Percentiles rank a stretch among this genome's conserved stretches.
Evolutionary conservation across 495 filamentous ascomycete genomes (phyloP).

Genomic region (Penicillium arizonense): DNA sequence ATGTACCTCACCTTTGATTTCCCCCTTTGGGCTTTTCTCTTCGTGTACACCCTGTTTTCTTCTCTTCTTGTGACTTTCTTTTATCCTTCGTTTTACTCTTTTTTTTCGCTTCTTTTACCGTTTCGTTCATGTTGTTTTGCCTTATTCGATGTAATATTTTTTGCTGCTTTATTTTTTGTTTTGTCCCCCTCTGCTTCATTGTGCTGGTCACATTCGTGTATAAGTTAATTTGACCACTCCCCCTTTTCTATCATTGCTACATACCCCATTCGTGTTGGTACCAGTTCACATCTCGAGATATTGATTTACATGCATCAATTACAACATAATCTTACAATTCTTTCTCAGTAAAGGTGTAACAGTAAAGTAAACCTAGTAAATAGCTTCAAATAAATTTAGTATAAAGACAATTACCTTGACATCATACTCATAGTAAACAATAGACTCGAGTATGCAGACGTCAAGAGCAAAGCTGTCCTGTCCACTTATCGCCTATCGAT

Average conservation of each 20-base stretch:
- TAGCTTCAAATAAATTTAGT: no score
- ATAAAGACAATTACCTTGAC: no score
- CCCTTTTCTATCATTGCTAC: constrained; percentile 20
- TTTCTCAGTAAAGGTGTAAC: not conserved
- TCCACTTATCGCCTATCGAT: constrained; percentile 4
- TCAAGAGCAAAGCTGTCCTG: no score
- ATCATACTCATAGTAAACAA: no score
- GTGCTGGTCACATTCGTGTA: constrained; percentile 39
- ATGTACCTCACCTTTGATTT: constrained; percentile 14
- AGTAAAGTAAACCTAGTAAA: no score
- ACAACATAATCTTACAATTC: constrained; percentile 10
- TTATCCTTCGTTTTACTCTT: not conserved
- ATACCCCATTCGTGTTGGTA: constrained; percentile 33
- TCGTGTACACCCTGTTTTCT: constrained; percentile 10
- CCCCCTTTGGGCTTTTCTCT: constrained; percentile 3
- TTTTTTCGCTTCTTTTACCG: constrained; percentile 7
- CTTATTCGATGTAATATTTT: constrained; percentile 30
- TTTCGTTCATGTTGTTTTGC: constrained; percentile 16
- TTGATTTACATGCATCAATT: constrained; percentile 22
- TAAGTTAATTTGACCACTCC: constrained; percentile 28
- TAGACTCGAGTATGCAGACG: no score
- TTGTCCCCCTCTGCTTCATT: constrained; percentile 6
- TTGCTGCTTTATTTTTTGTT: constrained; percentile 7
- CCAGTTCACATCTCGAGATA: constrained; percentile 17
- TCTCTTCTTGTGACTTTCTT: constrained; percentile 12